Conservation (phyloP, 78 protist species). For the Dictyostelium citrinum region DNA sequence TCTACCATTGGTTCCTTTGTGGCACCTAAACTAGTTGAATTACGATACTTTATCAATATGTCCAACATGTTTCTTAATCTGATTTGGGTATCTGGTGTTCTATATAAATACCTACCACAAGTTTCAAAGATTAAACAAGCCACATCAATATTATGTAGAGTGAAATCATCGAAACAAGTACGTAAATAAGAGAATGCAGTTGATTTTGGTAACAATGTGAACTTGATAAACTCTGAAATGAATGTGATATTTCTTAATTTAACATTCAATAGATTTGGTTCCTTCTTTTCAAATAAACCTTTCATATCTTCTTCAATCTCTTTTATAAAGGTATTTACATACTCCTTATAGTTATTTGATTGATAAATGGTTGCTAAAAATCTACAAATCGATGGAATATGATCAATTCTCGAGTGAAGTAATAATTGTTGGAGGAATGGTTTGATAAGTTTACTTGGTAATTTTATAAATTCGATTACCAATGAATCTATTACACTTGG, state of each 20-base stretch:
- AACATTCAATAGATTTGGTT: constrained; percentile 10
- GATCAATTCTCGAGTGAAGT: constrained; percentile 20
- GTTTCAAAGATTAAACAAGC: constrained; percentile 82
- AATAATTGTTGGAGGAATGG: neutral
- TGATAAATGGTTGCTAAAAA: constrained; percentile 47
- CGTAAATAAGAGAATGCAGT: constrained; percentile 68
- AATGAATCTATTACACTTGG: neutral
- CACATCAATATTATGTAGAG: constrained; percentile 78
- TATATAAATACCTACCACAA: constrained; percentile 87
- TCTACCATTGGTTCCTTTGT: constrained; percentile 69
- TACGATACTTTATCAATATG: constrained; percentile 65
- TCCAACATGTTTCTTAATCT: constrained; percentile 77
- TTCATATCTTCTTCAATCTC: constrained; percentile 61
- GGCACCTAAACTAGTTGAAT: constrained; percentile 58
- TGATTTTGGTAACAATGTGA: constrained; percentile 35
- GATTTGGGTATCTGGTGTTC: constrained; percentile 71
- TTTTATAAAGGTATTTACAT: neutral
- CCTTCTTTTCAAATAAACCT: constrained; percentile 50
- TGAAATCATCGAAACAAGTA: constrained; percentile 79
- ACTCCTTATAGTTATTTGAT: constrained; percentile 28
- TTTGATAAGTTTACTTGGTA: constrained; percentile 6
- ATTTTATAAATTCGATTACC: constrained; percentile 2
- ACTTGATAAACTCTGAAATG: constrained; percentile 87
- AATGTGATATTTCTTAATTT: constrained; percentile 37
- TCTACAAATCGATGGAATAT: constrained; percentile 43